Evolutionary conservation across 495 filamentous ascomycete genomes (phyloP), one percentile per base, ranked within the genome.

Genomic region (Amphirosellinia nigrospora): DNA sequence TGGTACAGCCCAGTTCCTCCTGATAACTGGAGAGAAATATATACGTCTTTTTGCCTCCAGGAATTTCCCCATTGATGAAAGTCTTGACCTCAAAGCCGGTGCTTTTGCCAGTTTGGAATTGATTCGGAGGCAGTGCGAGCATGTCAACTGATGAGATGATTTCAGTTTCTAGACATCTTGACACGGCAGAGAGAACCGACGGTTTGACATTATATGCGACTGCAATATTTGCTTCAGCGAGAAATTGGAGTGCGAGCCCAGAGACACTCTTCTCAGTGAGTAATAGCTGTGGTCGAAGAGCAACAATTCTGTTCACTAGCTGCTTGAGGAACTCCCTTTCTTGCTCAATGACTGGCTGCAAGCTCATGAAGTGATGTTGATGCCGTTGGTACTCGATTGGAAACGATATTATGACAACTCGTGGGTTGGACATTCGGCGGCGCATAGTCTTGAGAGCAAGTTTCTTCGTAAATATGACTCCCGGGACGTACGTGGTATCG

Each of bases 141-240:
- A 97, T 97, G 74, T 99, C 96, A 75, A 97, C 91, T 0, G 96
- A 98, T 9, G 94, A 94, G 68, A 98, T 94, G 74, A 98, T 93
- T 53, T 92, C 89, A 19, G 96, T 95, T 76, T 94, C 92, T 4
- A 92, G 91, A 73, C 94, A 97, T 61, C 96, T 86, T 8, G 96
- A 92, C 7, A 99, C 94, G 16, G 96, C 96, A 69, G 97, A 94
- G 34, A 98, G 90, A 48, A 99, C 96, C 0, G 95, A 95, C 6
- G 90, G 89, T 73, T 99, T 99, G 72, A 99, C 94, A 77, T 99
- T 97, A 81, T 95, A 97, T 0, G 90, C 94, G 3, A 96, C 96
- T 9, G 94, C 91, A 70, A 99, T 94, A 60, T 93, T 92, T 15
- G 93, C 94, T 74, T 95, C 89, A 34, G 93, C 89, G 3, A 99